These are phyloP conservation scores for Candida namnaoensis DNA, from an alignment of 805 yeast genomes.

Conservation along the genomic window DNA sequence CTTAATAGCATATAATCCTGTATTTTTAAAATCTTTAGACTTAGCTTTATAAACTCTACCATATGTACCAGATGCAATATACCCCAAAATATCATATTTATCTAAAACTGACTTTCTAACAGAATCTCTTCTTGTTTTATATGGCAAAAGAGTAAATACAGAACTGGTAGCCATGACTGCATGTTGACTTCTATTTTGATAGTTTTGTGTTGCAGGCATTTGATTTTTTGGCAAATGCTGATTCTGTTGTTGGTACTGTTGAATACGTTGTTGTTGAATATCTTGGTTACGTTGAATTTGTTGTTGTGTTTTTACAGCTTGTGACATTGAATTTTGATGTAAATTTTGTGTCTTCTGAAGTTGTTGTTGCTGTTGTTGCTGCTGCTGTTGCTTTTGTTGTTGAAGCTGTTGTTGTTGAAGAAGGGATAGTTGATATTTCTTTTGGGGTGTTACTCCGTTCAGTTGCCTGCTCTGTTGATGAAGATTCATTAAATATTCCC, in stretches of 20 bases:
- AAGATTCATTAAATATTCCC: background rate
- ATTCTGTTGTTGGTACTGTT: constrained; percentile 1
- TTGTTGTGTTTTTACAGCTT: background rate
- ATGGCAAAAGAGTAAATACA: constrained; percentile 48
- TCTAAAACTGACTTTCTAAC: constrained; percentile 68
- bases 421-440: constrained; percentile 5
- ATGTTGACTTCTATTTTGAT: constrained; percentile 3
- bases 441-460: no score
- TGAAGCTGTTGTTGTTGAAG: constrained; percentile 1
- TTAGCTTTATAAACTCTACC: constrained; percentile 92
- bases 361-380: constrained; percentile 11
- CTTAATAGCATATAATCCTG: constrained; percentile 61
- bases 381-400: constrained; percentile 2
- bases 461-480: background rate
- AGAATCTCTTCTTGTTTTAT: constrained; percentile 55
- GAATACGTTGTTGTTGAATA: background rate
- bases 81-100: constrained; percentile 83
- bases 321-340: background rate
- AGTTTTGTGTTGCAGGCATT: background rate
- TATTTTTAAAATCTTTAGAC: constrained; percentile 24
- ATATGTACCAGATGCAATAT: constrained; percentile 97
- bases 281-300: background rate
- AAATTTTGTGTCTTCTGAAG: constrained; percentile 1
- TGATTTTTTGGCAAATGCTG: background rate
- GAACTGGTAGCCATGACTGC: constrained; percentile 44